Evolutionary conservation across 1,139 yeast species (phyloP).

Genomic region (Kodamaea sp.): DNA sequence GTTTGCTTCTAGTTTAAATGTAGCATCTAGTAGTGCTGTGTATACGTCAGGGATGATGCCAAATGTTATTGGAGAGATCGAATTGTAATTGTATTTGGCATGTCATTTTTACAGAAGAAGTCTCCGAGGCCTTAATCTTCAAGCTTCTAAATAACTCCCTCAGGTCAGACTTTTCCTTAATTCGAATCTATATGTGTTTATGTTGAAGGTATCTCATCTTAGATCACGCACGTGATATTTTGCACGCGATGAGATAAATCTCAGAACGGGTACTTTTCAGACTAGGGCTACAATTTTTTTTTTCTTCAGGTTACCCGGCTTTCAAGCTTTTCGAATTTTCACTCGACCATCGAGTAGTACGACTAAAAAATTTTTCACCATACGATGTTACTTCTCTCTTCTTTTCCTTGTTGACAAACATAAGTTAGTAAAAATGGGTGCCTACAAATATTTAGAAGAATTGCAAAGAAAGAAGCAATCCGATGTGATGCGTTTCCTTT

Average conservation of each 20-base stretch:
- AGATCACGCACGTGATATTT: no score
- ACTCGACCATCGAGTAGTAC: conserved; percentile 1
- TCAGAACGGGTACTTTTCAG: conserved; percentile 1
- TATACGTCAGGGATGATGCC: no score
- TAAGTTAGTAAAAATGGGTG: conserved; percentile 72
- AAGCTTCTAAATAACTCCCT: no score
- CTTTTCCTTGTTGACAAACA: conserved; percentile 16
- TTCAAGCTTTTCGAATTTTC: neutral
- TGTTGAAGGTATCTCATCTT: no score
- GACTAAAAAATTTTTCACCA: conserved; percentile 15
- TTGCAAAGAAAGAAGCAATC: conserved; percentile 99
- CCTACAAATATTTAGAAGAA: conserved; percentile 99
- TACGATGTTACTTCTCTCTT: conserved; percentile 5
- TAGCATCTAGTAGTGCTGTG: no score
- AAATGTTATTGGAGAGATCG: no score
- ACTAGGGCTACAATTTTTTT: conserved; percentile 2
- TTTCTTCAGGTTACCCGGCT: neutral
- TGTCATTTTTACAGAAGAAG: no score
- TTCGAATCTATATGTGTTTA: no score
- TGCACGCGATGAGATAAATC: conserved; percentile 1
- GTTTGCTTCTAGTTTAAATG: no score
- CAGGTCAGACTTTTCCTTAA: no score
- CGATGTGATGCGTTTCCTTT: conserved; percentile 97
- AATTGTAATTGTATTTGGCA: no score
- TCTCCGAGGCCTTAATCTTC: no score